phyloP scores from a whole-genome alignment of 495 filamentous ascomycete genomes.

The Bryoglossum gracile region DNA sequence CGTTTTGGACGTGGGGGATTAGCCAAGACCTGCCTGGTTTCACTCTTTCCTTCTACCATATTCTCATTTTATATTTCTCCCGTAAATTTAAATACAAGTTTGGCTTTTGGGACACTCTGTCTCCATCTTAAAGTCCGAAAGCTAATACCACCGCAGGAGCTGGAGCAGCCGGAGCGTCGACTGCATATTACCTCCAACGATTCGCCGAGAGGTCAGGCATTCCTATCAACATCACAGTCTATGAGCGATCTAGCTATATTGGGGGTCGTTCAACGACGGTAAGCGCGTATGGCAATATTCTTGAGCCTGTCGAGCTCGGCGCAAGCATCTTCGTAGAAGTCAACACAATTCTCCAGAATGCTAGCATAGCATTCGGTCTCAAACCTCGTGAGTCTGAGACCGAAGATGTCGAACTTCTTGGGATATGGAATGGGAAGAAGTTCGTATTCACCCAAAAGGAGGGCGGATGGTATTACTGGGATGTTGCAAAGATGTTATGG shows the following conservation, averaged over 20 bases:
- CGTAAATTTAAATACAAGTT: too few species aligned
- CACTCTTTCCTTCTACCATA: too few species aligned
- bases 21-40: too few species aligned
- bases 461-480: conserved; percentile 64
- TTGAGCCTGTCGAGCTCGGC: conserved; percentile 74
- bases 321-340: conserved; percentile 87
- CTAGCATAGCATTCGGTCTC: conserved; percentile 67
- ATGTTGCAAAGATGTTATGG: conserved; percentile 70
- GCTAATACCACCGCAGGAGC: conserved; percentile 52
- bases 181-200: conserved; percentile 73
- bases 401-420: conserved; percentile 44
- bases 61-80: too few species aligned
- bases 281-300: conserved; percentile 63
- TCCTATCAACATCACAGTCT: conserved; percentile 72
- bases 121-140: neutral
- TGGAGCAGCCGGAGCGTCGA: conserved; percentile 79
- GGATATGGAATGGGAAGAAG: conserved; percentile 73
- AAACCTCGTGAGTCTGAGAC: conserved; percentile 27
- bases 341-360: conserved; percentile 74
- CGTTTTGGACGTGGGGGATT: too few species aligned
- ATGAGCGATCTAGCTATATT: conserved; percentile 70
- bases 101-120: neutral
- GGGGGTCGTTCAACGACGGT: conserved; percentile 90
- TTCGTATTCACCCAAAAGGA: conserved; percentile 63
- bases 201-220: conserved; percentile 50